Percentiles rank a stretch among this genome's conserved stretches.
Evolutionary conservation across 1,284 basidiomycete species (phyloP).

Genomic region (Ceratobasidium sp.): DNA sequence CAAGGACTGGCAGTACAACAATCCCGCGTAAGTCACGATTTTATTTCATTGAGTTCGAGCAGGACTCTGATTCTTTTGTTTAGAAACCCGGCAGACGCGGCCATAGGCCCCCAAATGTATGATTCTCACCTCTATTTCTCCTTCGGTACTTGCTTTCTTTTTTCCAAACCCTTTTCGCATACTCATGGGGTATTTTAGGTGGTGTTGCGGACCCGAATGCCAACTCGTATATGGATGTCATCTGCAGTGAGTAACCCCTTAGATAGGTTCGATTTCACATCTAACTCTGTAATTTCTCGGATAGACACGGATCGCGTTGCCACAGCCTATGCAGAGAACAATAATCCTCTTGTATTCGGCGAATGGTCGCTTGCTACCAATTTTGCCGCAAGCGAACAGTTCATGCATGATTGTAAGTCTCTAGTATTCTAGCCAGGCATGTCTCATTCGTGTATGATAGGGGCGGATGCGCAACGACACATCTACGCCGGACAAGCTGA

Average conservation of each 20-base stretch:
- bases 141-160: constrained; percentile 54
- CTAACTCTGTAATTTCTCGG: constrained; percentile 8
- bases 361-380: constrained; percentile 81
- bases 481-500: constrained; percentile 64
- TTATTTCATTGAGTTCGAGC: neutral
- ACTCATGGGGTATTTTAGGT: constrained; percentile 59
- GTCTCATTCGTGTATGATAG: too few species aligned
- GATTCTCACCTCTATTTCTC: constrained; percentile 81
- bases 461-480: constrained; percentile 62
- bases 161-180: neutral
- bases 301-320: constrained; percentile 1
- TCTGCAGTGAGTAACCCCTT: constrained; percentile 72
- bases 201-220: constrained; percentile 76
- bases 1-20: constrained; percentile 76
- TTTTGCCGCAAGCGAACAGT: constrained; percentile 72
- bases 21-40: constrained; percentile 59
- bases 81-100: constrained; percentile 73
- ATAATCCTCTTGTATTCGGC: constrained; percentile 56
- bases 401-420: constrained; percentile 55
- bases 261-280: too few species aligned
- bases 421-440: too few species aligned
- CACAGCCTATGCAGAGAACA: constrained; percentile 64
- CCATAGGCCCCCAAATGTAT: constrained; percentile 75
- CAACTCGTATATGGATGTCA: constrained; percentile 72
- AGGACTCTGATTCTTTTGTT: neutral